A percentile compares a stretch with the other conserved stretches of the same genome.
Evolutionary conservation across 192 early-diverging fungal species (phyloP).

Genomic region (Bifiguratus adelaidae): DNA sequence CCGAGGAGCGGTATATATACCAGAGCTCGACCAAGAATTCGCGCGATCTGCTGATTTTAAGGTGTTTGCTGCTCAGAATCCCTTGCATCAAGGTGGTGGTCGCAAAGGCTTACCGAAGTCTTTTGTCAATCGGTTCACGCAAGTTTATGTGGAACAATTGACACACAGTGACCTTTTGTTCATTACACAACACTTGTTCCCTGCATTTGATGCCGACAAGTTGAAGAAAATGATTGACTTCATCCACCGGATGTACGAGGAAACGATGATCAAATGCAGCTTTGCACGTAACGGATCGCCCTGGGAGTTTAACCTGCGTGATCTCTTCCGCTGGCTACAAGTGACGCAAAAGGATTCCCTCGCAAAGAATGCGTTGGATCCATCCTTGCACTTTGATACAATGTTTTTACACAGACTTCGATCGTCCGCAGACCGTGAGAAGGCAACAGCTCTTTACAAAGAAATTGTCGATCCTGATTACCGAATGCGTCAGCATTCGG

Average conservation of each 20-base stretch:
- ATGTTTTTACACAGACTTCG: conserved; percentile 90
- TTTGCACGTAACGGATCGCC: conserved; percentile 74
- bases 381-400: conserved; percentile 62
- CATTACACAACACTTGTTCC: conserved; percentile 53
- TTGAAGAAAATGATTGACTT: conserved; percentile 63
- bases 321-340: conserved; percentile 91
- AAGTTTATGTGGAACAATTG: conserved; percentile 86
- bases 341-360: conserved; percentile 44
- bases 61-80: conserved; percentile 97
- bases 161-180: conserved; percentile 64
- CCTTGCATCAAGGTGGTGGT: conserved; percentile 92
- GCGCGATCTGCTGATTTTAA: conserved; percentile 69
- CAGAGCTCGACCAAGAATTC: conserved; percentile 89
- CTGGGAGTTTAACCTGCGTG: conserved; percentile 99
- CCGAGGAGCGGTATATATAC: conserved; percentile 89
- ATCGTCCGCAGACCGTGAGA: conserved; percentile 58
- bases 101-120: conserved; percentile 96
- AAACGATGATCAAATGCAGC: conserved; percentile 64
- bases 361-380: conserved; percentile 32
- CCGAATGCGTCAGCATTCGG: conserved; percentile 20
- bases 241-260: conserved; percentile 76
- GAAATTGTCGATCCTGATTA: conserved; percentile 38
- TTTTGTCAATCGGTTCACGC: conserved; percentile 95
- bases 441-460: conserved; percentile 41
- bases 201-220: conserved; percentile 31